These are phyloP conservation scores for Hippophae rhamnoides DNA, from an alignment of 306 rosid genomes.

Conservation along the genomic window DNA sequence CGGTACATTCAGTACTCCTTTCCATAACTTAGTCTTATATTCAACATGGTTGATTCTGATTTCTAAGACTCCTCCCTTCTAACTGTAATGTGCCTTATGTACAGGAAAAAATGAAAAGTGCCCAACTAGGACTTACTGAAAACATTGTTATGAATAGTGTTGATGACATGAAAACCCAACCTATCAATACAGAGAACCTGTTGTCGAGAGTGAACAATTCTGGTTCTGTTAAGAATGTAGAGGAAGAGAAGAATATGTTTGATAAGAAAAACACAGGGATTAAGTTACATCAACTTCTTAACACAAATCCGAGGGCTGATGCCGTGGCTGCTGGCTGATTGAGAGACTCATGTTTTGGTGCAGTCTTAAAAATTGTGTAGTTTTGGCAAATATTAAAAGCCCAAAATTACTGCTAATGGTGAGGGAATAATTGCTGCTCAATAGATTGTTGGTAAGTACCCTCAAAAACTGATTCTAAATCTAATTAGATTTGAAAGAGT, in stretches of 20 bases:
- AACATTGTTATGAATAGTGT: conserved; percentile 36
- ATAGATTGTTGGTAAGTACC: conserved; percentile 22
- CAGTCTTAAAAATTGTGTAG: conserved; percentile 38
- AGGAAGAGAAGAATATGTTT: conserved; percentile 46
- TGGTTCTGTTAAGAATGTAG: conserved; percentile 35
- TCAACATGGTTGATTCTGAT: no score
- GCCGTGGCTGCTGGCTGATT: conserved; percentile 79
- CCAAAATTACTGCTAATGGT: conserved; percentile 82
- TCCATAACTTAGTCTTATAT: not conserved
- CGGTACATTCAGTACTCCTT: conserved; percentile 33
- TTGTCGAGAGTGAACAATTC: conserved; percentile 64
- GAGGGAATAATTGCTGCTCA: conserved; percentile 24
- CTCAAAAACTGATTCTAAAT: conserved; percentile 12
- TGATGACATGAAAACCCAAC: conserved; percentile 42
- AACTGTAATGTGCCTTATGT: conserved; percentile 4
- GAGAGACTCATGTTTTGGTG: conserved; percentile 15
- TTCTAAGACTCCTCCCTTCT: no score
- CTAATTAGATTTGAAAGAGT: no score
- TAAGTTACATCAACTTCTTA: conserved; percentile 84
- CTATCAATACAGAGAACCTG: conserved; percentile 67
- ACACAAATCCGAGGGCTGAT: conserved; percentile 73
- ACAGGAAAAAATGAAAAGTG: conserved; percentile 66
- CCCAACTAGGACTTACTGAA: conserved; percentile 45
- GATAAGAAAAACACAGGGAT: conserved; percentile 65
- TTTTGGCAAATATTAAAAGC: conserved; percentile 88